Evolutionary conservation across 176 grass and related monocot genomes (phyloP).

Genomic region (Miscanthus lutarioriparius): DNA sequence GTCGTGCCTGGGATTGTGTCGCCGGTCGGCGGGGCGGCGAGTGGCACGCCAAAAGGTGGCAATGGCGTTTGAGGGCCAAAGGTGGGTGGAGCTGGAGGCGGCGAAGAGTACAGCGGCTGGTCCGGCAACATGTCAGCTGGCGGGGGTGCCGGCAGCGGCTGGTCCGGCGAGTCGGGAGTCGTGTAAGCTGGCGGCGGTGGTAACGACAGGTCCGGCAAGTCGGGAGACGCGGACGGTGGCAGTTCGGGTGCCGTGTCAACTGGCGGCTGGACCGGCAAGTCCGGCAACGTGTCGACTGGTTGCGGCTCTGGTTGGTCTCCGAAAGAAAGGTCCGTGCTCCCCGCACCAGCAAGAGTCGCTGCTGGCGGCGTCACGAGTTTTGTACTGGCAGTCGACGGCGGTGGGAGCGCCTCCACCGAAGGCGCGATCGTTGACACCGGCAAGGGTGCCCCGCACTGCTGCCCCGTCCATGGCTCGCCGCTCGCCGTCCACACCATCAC

Average conservation of each 20-base stretch:
- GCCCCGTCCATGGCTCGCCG: constrained; percentile 43
- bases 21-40: neutral
- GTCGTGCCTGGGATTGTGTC: neutral
- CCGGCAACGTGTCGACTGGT: constrained; percentile 9
- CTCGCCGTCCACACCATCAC: constrained; percentile 45
- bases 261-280: constrained; percentile 29
- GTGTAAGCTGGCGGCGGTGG: constrained; percentile 13
- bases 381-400: neutral
- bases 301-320: constrained; percentile 31
- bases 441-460: constrained; percentile 39
- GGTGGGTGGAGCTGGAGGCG: constrained; percentile 13
- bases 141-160: constrained; percentile 20
- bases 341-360: constrained; percentile 17
- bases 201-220: constrained; percentile 3
- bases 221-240: constrained; percentile 8
- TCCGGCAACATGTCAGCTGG: constrained; percentile 2
- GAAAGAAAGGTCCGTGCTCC: constrained; percentile 26
- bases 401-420: neutral
- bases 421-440: constrained; percentile 7
- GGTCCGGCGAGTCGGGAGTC: constrained; percentile 8
- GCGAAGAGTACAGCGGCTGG: constrained; percentile 32
- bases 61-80: constrained; percentile 14
- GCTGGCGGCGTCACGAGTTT: constrained; percentile 39
- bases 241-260: constrained; percentile 18
- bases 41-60: constrained; percentile 23